Evolutionary conservation across 805 yeast species (phyloP).

Genomic region (Ogataea glucozyma): DNA sequence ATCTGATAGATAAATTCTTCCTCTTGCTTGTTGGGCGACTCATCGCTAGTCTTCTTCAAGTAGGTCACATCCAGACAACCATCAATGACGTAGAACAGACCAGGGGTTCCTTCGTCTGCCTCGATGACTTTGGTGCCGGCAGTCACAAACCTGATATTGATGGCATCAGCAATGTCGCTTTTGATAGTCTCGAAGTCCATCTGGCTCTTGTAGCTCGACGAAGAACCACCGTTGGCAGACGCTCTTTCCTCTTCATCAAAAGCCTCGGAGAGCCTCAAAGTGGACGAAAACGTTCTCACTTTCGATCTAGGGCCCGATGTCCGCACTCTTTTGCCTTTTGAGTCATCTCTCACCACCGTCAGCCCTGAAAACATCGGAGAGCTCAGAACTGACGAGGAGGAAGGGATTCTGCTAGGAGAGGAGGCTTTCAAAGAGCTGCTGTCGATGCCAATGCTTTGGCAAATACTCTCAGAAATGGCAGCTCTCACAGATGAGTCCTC

Average conservation of each 20-base stretch:
- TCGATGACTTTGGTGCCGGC: slow-evolving; percentile 59
- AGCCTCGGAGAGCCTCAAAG: neutral
- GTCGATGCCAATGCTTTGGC: slow-evolving; percentile 65
- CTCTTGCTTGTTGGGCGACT: slow-evolving; percentile 13
- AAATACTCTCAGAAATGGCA: slow-evolving; percentile 71
- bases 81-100: slow-evolving; percentile 76
- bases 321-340: neutral
- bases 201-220: slow-evolving; percentile 25
- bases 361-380: slow-evolving; percentile 26
- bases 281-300: slow-evolving; percentile 28
- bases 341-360: slow-evolving; percentile 12
- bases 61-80: slow-evolving; percentile 71
- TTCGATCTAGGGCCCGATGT: neutral
- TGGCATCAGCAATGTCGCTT: slow-evolving; percentile 55
- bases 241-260: slow-evolving; percentile 9
- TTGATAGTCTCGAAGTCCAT: slow-evolving; percentile 52
- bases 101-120: slow-evolving; percentile 67
- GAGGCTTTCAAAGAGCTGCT: slow-evolving; percentile 26
- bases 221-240: slow-evolving; percentile 17
- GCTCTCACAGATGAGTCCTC: slow-evolving; percentile 64
- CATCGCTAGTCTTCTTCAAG: slow-evolving; percentile 34
- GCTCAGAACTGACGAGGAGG: slow-evolving; percentile 23
- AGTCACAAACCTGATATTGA: slow-evolving; percentile 55
- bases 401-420: slow-evolving; percentile 15
- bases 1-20: slow-evolving; percentile 57